Base-by-base conservation (phyloP, 139 green algal genomes). In the Auxenochlorella protothecoides region DNA sequence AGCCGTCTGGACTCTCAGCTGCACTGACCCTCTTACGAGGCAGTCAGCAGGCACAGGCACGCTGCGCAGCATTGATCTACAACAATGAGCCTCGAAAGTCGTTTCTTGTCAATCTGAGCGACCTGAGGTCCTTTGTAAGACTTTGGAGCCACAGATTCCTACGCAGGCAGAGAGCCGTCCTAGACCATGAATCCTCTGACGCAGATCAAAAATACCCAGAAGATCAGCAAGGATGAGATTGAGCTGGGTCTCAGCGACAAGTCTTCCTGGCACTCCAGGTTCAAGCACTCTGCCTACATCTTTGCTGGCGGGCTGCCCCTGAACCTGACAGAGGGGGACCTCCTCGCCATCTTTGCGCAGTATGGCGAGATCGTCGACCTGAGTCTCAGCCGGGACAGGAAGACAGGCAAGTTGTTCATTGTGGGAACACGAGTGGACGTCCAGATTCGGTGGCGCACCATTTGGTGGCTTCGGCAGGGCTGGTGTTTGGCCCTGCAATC, bases 361-460 rank as follows among this genome's bases (percentile, higher is more conserved):
- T 99, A 96, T 80, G 95, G 95, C 5, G 94, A 99, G 78, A 81
- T 99, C 3, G 85, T 98, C 60, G 93, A 99, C 75, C 80, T 98
- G 6, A 87, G 97, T 76, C 78, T 98, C 0, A 85, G 93, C 53
- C 83, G 71, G 15, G 74, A 87, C 59, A 78, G 72, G 63, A 79
- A 83, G 63, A 81, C 76, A 4, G 68, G 74, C 73, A 6, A 5
- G 70, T 59, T 2, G 69, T 14, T 51, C 7, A 10, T 9, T 16
- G 27, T 12, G 12, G 66, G 52, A 59, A 67, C 6, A 3, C 7
- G 63, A 10, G 63, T 6, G 63, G 13, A 51, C 27, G 27, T 44
- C 27, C 27, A 44, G 27, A 44, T 63, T 11, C 11, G 12, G 59
- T 11, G 59, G 11, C 11, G 63, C 6, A n/a, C 27, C 15, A 66